A percentile compares a stretch with the other conserved stretches of the same genome.
phyloP scores from a whole-genome alignment of 331 rosid species.

The Quercus lobata region DNA sequence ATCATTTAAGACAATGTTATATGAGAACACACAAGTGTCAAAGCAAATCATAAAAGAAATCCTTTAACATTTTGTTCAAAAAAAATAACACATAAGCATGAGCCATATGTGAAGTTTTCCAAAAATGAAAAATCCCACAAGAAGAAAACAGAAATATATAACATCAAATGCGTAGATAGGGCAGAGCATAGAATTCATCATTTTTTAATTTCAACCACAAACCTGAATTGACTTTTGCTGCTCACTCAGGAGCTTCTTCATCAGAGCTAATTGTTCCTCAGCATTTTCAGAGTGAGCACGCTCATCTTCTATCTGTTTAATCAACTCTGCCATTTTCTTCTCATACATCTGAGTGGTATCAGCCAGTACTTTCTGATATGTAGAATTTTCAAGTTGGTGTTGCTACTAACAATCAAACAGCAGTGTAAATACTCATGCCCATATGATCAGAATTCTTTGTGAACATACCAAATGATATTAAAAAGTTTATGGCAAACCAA shows the following conservation, averaged over 20 bases:
- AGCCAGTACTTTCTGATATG: conserved; percentile 53
- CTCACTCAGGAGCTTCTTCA: conserved; percentile 35
- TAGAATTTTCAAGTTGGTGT: conserved; percentile 53
- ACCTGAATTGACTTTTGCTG: conserved; percentile 46
- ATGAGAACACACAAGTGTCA: neutral
- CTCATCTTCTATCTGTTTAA: conserved; percentile 43
- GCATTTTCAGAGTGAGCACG: conserved; percentile 20
- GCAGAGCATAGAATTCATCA: neutral
- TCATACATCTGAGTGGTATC: conserved; percentile 73
- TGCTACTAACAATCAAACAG: conserved; percentile 49
- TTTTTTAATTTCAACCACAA: neutral
- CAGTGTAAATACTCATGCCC: conserved; percentile 12
- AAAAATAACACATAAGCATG: neutral
- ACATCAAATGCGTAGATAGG: neutral
- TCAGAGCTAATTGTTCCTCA: conserved; percentile 34
- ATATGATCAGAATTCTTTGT: neutral
- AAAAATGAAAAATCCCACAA: neutral
- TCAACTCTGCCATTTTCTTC: conserved; percentile 49
- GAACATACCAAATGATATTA: neutral
- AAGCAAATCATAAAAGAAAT: neutral
- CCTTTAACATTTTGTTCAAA: neutral
- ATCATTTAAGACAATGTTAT: neutral
- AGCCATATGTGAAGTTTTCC: neutral
- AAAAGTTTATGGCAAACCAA: neutral
- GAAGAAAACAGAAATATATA: neutral